Percentiles rank a stretch among this genome's conserved stretches.
These are phyloP conservation scores for Dryas integrifolia DNA, from an alignment of 331 rosid species.

Conservation along the genomic window DNA sequence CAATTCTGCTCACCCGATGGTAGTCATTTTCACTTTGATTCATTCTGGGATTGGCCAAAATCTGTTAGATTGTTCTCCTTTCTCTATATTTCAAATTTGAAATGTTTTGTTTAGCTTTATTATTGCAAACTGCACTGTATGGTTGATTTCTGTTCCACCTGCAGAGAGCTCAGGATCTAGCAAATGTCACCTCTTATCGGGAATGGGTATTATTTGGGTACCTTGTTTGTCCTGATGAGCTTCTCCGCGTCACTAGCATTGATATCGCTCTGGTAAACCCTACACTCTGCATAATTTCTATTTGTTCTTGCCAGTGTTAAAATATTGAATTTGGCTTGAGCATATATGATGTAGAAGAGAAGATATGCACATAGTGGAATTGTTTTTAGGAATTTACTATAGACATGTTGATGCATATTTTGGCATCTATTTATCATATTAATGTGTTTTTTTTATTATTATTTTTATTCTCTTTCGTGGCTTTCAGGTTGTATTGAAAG, in stretches of 20 bases:
- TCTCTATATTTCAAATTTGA: slow-evolving; percentile 7
- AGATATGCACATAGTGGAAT: background rate
- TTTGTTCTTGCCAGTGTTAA: slow-evolving; percentile 5
- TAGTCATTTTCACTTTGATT: slow-evolving; percentile 27
- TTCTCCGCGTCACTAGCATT: slow-evolving; percentile 96
- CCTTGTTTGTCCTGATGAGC: slow-evolving; percentile 99
- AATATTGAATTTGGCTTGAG: slow-evolving; percentile 23
- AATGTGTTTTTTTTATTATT: slow-evolving; percentile 15
- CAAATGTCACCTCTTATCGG: slow-evolving; percentile 92
- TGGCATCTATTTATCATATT: background rate
- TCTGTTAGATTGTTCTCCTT: background rate
- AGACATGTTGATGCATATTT: background rate
- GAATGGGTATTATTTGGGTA: slow-evolving; percentile 98
- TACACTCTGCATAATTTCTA: slow-evolving; percentile 21
- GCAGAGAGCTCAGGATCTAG: slow-evolving; percentile 98
- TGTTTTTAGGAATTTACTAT: background rate
- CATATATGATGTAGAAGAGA: slow-evolving; percentile 5
- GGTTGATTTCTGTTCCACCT: slow-evolving; percentile 21
- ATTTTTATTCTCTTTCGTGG: slow-evolving; percentile 22
- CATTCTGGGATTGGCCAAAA: background rate
- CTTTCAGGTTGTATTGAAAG: slow-evolving; percentile 89
- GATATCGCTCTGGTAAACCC: slow-evolving; percentile 89
- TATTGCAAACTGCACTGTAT: slow-evolving; percentile 21
- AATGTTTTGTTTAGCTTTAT: slow-evolving; percentile 22
- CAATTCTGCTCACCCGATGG: slow-evolving; percentile 98